Percentiles rank a stretch among this genome's conserved stretches.
phyloP scores from a whole-genome alignment of 2,329 filamentous ascomycete species.

The Alternaria gansuensis region DNA sequence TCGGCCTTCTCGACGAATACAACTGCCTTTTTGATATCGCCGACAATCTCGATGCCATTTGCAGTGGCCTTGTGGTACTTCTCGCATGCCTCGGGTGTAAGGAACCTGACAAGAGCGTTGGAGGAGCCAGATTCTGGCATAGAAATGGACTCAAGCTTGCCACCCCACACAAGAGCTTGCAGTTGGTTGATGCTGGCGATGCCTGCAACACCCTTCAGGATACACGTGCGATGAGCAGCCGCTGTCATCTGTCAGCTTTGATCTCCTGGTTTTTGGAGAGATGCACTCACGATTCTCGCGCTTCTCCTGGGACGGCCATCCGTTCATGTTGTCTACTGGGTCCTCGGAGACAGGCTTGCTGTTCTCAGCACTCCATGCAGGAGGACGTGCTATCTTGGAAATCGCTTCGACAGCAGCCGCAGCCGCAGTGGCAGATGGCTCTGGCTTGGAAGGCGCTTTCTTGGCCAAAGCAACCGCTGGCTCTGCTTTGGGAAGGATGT shows the following conservation, averaged over 20 bases:
- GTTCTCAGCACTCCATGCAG: conserved; percentile 1
- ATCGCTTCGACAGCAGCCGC: background rate
- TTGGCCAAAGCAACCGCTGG: background rate
- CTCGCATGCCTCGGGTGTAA: conserved; percentile 45
- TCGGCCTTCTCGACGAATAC: conserved; percentile 43
- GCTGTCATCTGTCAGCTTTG: conserved; percentile 28
- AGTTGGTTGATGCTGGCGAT: conserved; percentile 40
- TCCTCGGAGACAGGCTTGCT: conserved; percentile 7
- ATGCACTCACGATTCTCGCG: conserved; percentile 39
- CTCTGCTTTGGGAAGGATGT: conserved; percentile 29
- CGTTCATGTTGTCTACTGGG: conserved; percentile 22
- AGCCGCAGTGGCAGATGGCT: conserved; percentile 1
- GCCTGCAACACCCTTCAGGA: conserved; percentile 38
- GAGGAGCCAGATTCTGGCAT: conserved; percentile 37
- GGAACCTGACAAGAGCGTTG: conserved; percentile 45
- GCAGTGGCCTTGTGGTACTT: conserved; percentile 47
- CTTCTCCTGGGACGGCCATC: conserved; percentile 45
- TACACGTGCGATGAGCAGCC: conserved; percentile 35
- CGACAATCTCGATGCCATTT: conserved; percentile 46
- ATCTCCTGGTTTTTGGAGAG: background rate
- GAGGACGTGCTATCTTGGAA: background rate
- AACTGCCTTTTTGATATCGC: conserved; percentile 30
- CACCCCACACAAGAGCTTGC: conserved; percentile 52
- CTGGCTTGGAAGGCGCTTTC: conserved; percentile 13
- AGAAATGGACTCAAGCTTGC: conserved; percentile 45